Evolutionary conservation across 257 asterid genomes (phyloP).

Genomic region (Striga asiatica): DNA sequence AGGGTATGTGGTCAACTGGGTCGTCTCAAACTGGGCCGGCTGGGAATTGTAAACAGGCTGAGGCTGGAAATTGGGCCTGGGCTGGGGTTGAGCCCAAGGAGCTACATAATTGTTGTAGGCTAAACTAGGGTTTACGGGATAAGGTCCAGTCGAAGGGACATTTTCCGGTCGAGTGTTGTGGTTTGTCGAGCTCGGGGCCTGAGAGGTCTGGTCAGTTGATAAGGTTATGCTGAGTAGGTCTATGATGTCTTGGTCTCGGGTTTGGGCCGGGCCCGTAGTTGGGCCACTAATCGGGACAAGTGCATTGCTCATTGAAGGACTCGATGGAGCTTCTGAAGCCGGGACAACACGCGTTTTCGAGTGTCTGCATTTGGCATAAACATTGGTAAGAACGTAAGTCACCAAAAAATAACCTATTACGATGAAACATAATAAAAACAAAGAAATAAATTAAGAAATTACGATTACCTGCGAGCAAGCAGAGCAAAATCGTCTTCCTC

Average conservation of each 20-base stretch:
- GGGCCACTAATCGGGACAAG: no score
- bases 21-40: slow-evolving; percentile 13
- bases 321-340: slow-evolving; percentile 16
- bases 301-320: slow-evolving; percentile 31
- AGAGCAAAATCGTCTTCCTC: slow-evolving; percentile 94
- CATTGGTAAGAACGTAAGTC: not conserved
- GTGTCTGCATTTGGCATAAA: slow-evolving; percentile 18
- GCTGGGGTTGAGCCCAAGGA: slow-evolving; percentile 65
- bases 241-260: slow-evolving; percentile 59
- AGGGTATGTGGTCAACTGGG: slow-evolving; percentile 21
- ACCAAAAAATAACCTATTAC: not conserved
- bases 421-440: no score
- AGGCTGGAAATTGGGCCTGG: slow-evolving; percentile 12
- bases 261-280: no score
- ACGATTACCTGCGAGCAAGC: slow-evolving; percentile 75
- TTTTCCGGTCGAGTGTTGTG: slow-evolving; percentile 29
- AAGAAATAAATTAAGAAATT: not conserved
- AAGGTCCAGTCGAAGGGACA: slow-evolving; percentile 16
- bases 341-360: slow-evolving; percentile 22
- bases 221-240: slow-evolving; percentile 70
- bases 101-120: slow-evolving; percentile 52
- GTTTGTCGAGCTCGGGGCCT: slow-evolving; percentile 18
- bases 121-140: slow-evolving; percentile 30
- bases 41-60: not conserved
- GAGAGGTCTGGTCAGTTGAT: slow-evolving; percentile 37